Evolutionary conservation across 2,329 filamentous ascomycete species (phyloP).

Genomic region (Epichloe festucae): DNA sequence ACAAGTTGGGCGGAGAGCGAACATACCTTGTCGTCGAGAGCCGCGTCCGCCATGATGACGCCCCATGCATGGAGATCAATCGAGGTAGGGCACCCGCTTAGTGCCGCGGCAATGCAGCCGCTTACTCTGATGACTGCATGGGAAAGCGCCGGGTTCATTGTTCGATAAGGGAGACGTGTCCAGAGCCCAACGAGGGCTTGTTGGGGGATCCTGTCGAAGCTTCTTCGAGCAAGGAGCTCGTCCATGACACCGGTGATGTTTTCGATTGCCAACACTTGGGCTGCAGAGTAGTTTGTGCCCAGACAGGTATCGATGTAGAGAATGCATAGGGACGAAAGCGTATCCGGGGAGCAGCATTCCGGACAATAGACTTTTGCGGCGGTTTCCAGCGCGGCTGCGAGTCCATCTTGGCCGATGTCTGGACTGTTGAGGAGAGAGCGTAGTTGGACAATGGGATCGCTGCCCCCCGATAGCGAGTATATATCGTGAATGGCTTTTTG

Average conservation of each 20-base stretch:
- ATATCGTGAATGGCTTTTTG: constrained; percentile 25
- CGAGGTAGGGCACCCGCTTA: constrained; percentile 10
- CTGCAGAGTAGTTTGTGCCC: constrained; percentile 26
- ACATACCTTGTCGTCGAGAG: constrained; percentile 33
- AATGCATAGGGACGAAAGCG: constrained; percentile 21
- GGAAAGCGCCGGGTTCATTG: constrained; percentile 34
- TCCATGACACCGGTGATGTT: constrained; percentile 36
- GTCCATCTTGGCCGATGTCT: constrained; percentile 19
- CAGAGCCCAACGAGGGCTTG: constrained; percentile 27
- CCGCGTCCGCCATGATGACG: constrained; percentile 33
- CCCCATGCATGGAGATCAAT: constrained; percentile 30
- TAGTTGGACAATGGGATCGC: constrained; percentile 13
- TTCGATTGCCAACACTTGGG: constrained; percentile 32
- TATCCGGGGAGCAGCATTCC: constrained; percentile 12
- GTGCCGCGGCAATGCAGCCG: constrained; percentile 29
- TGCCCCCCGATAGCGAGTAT: constrained; percentile 17
- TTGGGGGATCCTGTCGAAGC: constrained; percentile 18
- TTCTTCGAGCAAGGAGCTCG: constrained; percentile 17
- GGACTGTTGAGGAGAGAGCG: constrained; percentile 16
- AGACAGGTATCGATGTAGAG: constrained; percentile 31
- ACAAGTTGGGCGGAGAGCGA: neutral
- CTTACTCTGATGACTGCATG: constrained; percentile 36
- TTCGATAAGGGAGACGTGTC: constrained; percentile 22
- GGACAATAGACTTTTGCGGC: constrained; percentile 20
- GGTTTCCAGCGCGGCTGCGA: constrained; percentile 24